Percentiles rank a stretch among this genome's conserved stretches.
These are phyloP conservation scores for Pseudogymnoascus sp. DNA, from an alignment of 2,329 filamentous ascomycete genomes.

Conservation along the genomic window DNA sequence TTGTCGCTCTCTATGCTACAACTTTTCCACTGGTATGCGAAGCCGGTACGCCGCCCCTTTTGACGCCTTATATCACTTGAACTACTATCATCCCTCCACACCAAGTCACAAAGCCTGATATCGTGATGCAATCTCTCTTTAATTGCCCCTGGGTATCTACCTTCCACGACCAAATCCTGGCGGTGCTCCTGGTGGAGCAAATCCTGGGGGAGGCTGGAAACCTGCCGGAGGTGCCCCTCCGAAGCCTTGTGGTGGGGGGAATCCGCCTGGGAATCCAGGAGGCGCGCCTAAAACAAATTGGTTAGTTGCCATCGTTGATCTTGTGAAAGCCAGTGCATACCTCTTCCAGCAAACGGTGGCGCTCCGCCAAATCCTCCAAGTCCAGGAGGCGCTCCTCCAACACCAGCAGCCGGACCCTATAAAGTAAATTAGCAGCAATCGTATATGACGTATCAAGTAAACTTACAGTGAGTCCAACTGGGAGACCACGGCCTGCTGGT, in stretches of 20 bases:
- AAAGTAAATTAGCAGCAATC: constrained; percentile 18
- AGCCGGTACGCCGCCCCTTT: constrained; percentile 23
- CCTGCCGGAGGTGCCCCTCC: constrained; percentile 45
- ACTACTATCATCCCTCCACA: constrained; percentile 5
- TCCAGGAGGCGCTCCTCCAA: constrained; percentile 54
- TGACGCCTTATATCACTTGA: constrained; percentile 7
- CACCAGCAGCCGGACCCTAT: constrained; percentile 73
- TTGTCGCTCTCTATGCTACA: constrained; percentile 25
- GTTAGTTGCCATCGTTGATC: not conserved
- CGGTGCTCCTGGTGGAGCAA: constrained; percentile 41
- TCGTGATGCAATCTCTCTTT: constrained; percentile 6
- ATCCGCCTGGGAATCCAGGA: constrained; percentile 43
- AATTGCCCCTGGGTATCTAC: constrained; percentile 16
- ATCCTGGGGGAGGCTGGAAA: constrained; percentile 64
- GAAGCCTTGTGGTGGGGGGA: constrained; percentile 41
- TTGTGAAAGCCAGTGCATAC: constrained; percentile 34
- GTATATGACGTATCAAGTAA: constrained; percentile 16
- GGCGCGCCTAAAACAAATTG: constrained; percentile 19
- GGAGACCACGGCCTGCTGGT: constrained; percentile 77
- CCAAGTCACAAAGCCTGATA: constrained; percentile 5
- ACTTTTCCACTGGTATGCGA: constrained; percentile 25
- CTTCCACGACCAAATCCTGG: constrained; percentile 23
- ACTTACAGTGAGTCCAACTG: constrained; percentile 70
- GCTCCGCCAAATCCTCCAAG: constrained; percentile 43
- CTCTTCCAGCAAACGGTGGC: constrained; percentile 42